These are phyloP conservation scores for Aspergillus baeticus DNA, from an alignment of 495 filamentous ascomycete genomes.

Conservation along the genomic window DNA sequence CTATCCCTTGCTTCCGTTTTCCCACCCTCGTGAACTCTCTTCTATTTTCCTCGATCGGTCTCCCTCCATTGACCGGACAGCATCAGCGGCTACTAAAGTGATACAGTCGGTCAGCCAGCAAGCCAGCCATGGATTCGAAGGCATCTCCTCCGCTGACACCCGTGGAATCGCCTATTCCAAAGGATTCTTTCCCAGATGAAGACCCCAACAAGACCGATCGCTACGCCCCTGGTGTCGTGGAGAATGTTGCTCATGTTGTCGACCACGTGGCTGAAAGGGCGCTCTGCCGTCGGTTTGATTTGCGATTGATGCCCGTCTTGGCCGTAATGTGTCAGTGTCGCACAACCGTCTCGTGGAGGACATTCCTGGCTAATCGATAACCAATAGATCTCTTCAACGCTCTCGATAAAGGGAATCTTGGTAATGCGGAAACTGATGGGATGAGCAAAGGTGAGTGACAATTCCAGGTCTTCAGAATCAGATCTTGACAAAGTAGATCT, in stretches of 20 bases:
- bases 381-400: slow-evolving; percentile 55
- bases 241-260: slow-evolving; percentile 37
- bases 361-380: slow-evolving; percentile 1
- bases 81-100: neutral
- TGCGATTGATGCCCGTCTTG: slow-evolving; percentile 60
- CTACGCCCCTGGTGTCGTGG: slow-evolving; percentile 32
- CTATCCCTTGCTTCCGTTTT: slow-evolving; percentile 12
- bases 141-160: slow-evolving; percentile 5
- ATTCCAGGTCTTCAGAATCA: neutral
- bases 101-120: neutral
- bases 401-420: slow-evolving; percentile 67
- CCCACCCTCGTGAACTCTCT: neutral
- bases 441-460: slow-evolving; percentile 41
- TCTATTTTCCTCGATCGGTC: too few species aligned
- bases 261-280: slow-evolving; percentile 56
- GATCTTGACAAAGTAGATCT: slow-evolving; percentile 36
- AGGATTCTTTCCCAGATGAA: slow-evolving; percentile 17
- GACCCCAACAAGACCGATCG: slow-evolving; percentile 28
- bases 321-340: slow-evolving; percentile 58
- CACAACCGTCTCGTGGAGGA: neutral
- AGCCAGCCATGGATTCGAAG: slow-evolving; percentile 5
- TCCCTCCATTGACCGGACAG: neutral
- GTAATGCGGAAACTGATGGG: slow-evolving; percentile 69
- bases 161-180: neutral
- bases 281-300: slow-evolving; percentile 64